phyloP scores from a whole-genome alignment of 441 rosid species.

The Gossypium trilobum region DNA sequence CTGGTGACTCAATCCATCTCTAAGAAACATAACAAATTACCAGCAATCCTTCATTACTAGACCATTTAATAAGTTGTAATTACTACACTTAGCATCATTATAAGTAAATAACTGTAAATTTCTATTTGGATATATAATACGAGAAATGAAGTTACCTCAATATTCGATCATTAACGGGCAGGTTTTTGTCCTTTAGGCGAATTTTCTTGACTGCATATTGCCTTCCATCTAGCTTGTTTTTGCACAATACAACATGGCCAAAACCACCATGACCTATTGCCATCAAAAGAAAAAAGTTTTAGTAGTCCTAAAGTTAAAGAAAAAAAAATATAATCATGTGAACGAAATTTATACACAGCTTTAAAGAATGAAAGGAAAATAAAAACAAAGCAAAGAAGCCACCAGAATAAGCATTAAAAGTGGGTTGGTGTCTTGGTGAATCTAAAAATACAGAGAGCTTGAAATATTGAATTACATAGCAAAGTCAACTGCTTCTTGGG shows the following conservation, averaged over 20 bases:
- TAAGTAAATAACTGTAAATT: conserved; percentile 2
- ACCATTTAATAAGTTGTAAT: background rate
- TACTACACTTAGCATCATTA: background rate
- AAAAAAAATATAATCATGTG: background rate
- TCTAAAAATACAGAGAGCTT: background rate
- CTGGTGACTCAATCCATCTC: background rate
- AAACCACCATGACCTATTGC: conserved; percentile 90
- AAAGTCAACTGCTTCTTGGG: background rate
- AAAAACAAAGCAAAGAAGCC: conserved; percentile 2
- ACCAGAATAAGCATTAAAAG: background rate
- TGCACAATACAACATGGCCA: conserved; percentile 87
- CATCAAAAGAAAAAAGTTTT: conserved; percentile 12
- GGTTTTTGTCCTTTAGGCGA: conserved; percentile 77
- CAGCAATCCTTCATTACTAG: background rate
- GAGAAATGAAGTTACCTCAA: conserved; percentile 46
- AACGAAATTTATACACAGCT: background rate
- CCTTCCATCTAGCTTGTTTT: conserved; percentile 96
- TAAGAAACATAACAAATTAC: background rate
- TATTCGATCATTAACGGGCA: conserved; percentile 67
- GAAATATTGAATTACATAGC: background rate
- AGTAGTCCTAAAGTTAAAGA: conserved; percentile 11
- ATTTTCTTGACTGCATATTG: conserved; percentile 97
- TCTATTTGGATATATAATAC: conserved; percentile 5
- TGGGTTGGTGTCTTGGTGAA: conserved; percentile 8
- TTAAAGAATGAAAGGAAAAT: background rate